phyloP scores from a whole-genome alignment of 192 early-diverging fungal species.

The Cetraspora pellucida region DNA sequence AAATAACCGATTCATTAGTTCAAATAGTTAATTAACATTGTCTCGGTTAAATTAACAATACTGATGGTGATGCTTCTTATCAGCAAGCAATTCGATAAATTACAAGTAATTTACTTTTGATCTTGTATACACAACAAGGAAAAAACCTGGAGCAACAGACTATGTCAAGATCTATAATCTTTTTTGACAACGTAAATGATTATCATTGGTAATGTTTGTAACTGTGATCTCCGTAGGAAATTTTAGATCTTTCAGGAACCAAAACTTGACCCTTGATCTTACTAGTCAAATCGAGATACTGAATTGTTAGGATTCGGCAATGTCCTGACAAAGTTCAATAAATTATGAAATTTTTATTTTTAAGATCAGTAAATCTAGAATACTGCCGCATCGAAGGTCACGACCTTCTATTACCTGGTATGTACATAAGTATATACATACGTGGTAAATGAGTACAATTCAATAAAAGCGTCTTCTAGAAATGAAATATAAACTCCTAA shows the following conservation, averaged over 20 bases:
- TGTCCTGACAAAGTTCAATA: no score
- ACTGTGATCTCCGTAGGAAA: neutral
- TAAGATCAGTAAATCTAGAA: constrained; percentile 31
- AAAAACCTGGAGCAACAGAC: neutral
- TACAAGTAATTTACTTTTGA: neutral
- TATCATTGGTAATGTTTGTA: neutral
- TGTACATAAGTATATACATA: neutral
- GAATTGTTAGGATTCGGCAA: no score
- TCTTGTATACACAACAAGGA: constrained; percentile 11
- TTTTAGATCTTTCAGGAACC: no score
- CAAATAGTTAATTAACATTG: no score
- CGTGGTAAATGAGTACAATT: no score
- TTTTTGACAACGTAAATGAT: neutral
- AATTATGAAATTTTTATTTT: no score
- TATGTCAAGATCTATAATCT: constrained; percentile 13
- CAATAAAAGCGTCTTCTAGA: neutral
- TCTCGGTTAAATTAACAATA: no score
- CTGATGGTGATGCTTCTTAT: no score
- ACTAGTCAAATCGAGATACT: no score
- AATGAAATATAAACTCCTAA: neutral
- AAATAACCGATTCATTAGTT: no score
- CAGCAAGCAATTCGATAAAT: no score
- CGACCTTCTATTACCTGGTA: constrained; percentile 34
- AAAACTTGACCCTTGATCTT: no score
- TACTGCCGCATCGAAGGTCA: constrained; percentile 34